These are phyloP conservation scores for Populus hybrid DNA, from an alignment of 441 rosid genomes.

Conservation along the genomic window DNA sequence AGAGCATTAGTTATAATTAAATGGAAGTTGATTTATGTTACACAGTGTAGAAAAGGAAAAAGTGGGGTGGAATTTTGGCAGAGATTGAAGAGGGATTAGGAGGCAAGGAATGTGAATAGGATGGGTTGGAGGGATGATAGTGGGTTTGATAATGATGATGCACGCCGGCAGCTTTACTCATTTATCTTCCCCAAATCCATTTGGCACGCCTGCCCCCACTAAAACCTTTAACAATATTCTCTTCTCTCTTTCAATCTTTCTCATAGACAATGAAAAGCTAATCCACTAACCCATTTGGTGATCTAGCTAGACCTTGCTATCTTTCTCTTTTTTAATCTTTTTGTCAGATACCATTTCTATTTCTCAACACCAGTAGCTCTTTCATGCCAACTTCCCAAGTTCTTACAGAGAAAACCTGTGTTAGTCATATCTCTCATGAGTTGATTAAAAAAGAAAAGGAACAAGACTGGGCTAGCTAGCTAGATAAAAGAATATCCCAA, in stretches of 20 bases:
- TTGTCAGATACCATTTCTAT: constrained; percentile 39
- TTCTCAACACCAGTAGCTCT: constrained; percentile 18
- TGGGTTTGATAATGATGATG: constrained; percentile 68
- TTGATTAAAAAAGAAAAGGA: constrained; percentile 17
- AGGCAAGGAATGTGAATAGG: constrained; percentile 54
- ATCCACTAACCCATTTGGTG: constrained; percentile 54
- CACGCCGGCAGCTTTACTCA: constrained; percentile 87
- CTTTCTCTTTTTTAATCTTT: constrained; percentile 28
- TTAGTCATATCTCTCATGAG: constrained; percentile 15
- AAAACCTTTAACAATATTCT: constrained; percentile 23
- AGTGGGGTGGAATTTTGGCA: constrained; percentile 37
- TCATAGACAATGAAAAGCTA: constrained; percentile 28
- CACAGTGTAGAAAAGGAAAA: constrained; percentile 17
- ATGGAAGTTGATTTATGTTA: constrained; percentile 1
- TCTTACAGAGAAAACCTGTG: constrained; percentile 8
- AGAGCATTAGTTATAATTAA: background rate
- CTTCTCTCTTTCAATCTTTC: constrained; percentile 17
- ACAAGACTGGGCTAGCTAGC: constrained; percentile 1
- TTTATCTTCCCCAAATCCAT: constrained; percentile 22
- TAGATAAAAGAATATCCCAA: constrained; percentile 33
- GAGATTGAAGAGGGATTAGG: constrained; percentile 66
- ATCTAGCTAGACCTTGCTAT: constrained; percentile 37
- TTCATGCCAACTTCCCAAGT: constrained; percentile 1
- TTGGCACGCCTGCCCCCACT: constrained; percentile 69
- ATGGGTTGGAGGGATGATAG: constrained; percentile 21